Evolutionary conservation across 192 early-diverging fungal genomes (phyloP), one percentile per base, ranked within the genome.

Genomic region (Geranomyces michiganensis): DNA sequence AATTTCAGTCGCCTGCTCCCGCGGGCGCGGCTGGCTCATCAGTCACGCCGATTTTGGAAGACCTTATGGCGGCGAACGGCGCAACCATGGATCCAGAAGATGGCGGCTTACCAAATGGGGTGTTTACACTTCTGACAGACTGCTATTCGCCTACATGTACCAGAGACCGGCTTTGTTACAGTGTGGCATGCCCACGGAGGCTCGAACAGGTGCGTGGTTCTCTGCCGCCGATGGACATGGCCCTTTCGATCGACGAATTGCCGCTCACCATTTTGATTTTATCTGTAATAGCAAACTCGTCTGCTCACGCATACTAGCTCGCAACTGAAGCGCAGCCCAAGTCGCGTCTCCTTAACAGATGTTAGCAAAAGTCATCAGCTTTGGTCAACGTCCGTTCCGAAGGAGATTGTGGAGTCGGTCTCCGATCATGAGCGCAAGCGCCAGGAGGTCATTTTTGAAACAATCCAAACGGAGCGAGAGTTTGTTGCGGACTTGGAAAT

Each of bases 121-220:
- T 98, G 0, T 95, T 96, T 81, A 94, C 92, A 0, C 81, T 92
- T 29, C 79, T 97, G 64, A 90, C 96, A 0, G 90, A 92, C 66
- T 98, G 96, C 74, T 98, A 97, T 77, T 97, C 95, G 19, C 90
- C 94, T 0, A 96, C 93, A 0, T 98, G 96, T 74, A 85, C 92
- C 0, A 78, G 81, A 24, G 90, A 89, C 47, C 88, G 84, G 62
- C 80, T 90, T 4, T 98, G 95, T 74, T 98, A 98, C 81, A 95
- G 92, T 72, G 86, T 92, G 10, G 83, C 89, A 7, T 97, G 96
- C 69, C 95, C 95, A 6, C 78, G 92, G 9, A 82, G 91, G 56
- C 75, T 91, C 36, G 89, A 90, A 67, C 90, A 93, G 82, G 85
- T 82, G 19, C n/a, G 43, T 29, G 5, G 8, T 32, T 33, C 10